Percentiles rank a stretch among this genome's conserved stretches.
Evolutionary conservation across 2,329 filamentous ascomycete species (phyloP).

Genomic region (Dactylellina leptospora): DNA sequence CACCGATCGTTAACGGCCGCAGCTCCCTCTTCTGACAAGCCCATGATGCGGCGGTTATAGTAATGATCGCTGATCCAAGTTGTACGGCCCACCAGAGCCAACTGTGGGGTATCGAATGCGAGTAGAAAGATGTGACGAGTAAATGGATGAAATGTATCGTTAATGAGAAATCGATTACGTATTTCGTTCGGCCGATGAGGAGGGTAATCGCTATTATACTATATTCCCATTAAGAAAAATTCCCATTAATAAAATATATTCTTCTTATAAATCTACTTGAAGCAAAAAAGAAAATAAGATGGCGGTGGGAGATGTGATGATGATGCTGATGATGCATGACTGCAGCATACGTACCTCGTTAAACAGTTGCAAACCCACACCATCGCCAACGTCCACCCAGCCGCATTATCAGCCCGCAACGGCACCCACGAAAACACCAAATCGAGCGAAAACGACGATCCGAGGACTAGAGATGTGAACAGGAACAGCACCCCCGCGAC

Average conservation of each 20-base stretch:
- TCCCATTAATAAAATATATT: slow-evolving; percentile 18
- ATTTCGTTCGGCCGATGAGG: slow-evolving; percentile 86
- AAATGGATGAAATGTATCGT: slow-evolving; percentile 88
- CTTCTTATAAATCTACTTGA: too few species aligned
- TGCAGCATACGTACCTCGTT: slow-evolving; percentile 48
- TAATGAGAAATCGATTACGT: slow-evolving; percentile 92
- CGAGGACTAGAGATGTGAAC: slow-evolving; percentile 70
- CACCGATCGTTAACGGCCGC: slow-evolving; percentile 75
- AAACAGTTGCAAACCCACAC: slow-evolving; percentile 67
- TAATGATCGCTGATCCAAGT: slow-evolving; percentile 68
- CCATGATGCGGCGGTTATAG: slow-evolving; percentile 82
- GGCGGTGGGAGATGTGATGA: too few species aligned
- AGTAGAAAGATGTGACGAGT: slow-evolving; percentile 78
- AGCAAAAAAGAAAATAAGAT: too few species aligned
- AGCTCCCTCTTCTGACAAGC: slow-evolving; percentile 90
- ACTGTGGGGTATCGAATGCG: slow-evolving; percentile 77
- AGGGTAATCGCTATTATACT: slow-evolving; percentile 85
- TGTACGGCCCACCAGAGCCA: slow-evolving; percentile 86
- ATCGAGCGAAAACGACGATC: slow-evolving; percentile 66
- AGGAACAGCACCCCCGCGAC: slow-evolving; percentile 66
- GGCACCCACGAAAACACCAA: slow-evolving; percentile 67
- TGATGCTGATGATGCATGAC: too few species aligned
- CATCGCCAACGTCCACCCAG: slow-evolving; percentile 70
- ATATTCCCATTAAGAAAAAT: slow-evolving; percentile 25
- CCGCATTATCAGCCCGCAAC: slow-evolving; percentile 70